Conservation (phyloP, 148 eudicot species). For the Nepenthes mirabilis region DNA sequence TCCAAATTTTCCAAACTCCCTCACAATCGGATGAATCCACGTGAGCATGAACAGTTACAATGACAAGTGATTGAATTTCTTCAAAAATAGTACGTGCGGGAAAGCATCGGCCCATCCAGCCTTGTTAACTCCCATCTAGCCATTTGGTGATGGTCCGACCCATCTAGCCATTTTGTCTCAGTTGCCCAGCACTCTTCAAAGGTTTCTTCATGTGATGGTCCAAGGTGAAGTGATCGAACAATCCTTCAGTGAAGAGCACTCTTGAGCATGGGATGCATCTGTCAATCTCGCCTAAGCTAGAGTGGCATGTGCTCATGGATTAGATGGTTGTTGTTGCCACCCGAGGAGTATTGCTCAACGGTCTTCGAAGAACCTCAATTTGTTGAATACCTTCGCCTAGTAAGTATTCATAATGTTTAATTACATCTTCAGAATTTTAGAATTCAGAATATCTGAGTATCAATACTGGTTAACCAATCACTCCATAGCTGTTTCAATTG, state of each 20-base stretch:
- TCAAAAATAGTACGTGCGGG: too few species aligned
- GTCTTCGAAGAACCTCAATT: constrained; percentile 49
- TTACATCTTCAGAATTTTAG: neutral
- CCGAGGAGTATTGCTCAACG: constrained; percentile 34
- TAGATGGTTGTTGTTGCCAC: constrained; percentile 44
- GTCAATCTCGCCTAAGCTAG: constrained; percentile 37
- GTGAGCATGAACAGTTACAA: too few species aligned
- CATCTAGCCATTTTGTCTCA: constrained; percentile 54
- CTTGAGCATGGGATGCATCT: constrained; percentile 51
- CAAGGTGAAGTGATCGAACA: constrained; percentile 58
- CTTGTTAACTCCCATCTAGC: too few species aligned
- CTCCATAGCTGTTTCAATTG: too few species aligned
- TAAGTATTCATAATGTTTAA: constrained; percentile 10
- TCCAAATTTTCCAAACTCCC: too few species aligned
- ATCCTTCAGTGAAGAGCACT: constrained; percentile 45
- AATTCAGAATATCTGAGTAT: too few species aligned
- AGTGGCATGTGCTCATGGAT: constrained; percentile 48
- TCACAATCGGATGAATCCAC: too few species aligned
- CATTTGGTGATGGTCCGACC: constrained; percentile 31
- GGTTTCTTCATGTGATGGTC: constrained; percentile 42
- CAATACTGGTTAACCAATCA: too few species aligned
- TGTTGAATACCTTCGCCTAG: constrained; percentile 44
- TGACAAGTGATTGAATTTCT: too few species aligned
- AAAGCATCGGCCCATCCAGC: too few species aligned
- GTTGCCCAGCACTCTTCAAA: constrained; percentile 43